Evolutionary conservation across 257 asterid species (phyloP).

Genomic region (Rauvolfia tetraphylla): DNA sequence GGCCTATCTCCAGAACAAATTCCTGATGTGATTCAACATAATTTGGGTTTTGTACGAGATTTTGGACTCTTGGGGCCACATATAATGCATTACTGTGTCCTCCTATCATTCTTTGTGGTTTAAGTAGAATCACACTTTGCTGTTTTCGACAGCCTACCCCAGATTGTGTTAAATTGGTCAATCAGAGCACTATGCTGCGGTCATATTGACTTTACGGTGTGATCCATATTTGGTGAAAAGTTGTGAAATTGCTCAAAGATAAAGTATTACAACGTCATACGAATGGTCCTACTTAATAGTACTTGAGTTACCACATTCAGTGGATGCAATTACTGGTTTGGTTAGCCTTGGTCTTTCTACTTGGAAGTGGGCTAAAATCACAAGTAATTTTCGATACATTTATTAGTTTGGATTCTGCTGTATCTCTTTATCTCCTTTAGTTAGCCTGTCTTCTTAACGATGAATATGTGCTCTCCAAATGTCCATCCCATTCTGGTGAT

Average conservation of each 20-base stretch:
- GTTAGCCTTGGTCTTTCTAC: not conserved
- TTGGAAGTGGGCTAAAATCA: not conserved
- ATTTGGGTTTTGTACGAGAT: constrained; percentile 24
- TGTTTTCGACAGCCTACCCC: constrained; percentile 21
- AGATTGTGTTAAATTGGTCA: constrained; percentile 18
- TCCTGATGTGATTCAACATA: constrained; percentile 36
- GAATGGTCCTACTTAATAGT: constrained; percentile 11
- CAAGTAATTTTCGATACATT: not conserved
- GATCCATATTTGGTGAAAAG: constrained; percentile 3
- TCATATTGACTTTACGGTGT: constrained; percentile 17
- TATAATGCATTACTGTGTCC: constrained; percentile 21
- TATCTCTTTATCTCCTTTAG: not conserved
- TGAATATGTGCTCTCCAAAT: not conserved
- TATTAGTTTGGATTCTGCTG: not conserved
- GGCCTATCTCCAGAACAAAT: constrained; percentile 36
- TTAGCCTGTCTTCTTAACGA: not conserved
- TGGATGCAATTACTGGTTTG: constrained; percentile 5
- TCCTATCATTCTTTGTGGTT: constrained; percentile 35
- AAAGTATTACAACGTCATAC: not conserved
- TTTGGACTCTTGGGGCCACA: constrained; percentile 32
- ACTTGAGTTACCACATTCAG: constrained; percentile 1
- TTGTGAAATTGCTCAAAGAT: not conserved
- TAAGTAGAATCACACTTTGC: constrained; percentile 18
- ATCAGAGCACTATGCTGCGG: constrained; percentile 17
- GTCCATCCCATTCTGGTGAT: not conserved